Evolutionary conservation across 768 basidiomycete genomes (phyloP).

Genomic region (Fomitopsis pulvina): DNA sequence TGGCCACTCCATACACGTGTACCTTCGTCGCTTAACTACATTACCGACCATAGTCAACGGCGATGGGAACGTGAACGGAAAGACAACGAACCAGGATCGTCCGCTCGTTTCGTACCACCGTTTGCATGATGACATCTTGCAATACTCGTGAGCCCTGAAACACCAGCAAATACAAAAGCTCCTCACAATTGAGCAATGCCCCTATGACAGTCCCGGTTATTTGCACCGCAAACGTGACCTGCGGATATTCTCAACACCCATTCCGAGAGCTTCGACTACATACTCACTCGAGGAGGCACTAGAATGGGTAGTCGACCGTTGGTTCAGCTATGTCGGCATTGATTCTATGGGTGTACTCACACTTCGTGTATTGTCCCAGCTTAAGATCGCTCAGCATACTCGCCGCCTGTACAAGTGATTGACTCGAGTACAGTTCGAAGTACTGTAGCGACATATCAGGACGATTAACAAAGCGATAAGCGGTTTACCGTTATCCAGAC

Average conservation of each 20-base stretch:
- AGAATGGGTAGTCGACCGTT: neutral
- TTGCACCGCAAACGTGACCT: slow-evolving; percentile 40
- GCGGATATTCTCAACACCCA: neutral
- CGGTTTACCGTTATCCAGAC: too few species aligned
- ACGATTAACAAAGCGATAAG: too few species aligned
- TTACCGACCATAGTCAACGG: neutral
- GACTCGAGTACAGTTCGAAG: slow-evolving; percentile 6
- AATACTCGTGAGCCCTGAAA: neutral
- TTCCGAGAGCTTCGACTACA: neutral
- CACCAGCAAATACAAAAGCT: neutral
- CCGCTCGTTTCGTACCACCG: slow-evolving; percentile 28
- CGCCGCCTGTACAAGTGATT: slow-evolving; percentile 28
- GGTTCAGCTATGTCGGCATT: neutral
- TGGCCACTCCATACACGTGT: slow-evolving; percentile 46
- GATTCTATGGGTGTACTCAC: slow-evolving; percentile 14
- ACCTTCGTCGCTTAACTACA: slow-evolving; percentile 38
- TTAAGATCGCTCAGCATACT: slow-evolving; percentile 41
- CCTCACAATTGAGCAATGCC: slow-evolving; percentile 31
- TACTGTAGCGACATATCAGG: too few species aligned
- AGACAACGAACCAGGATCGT: slow-evolving; percentile 28
- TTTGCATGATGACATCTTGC: slow-evolving; percentile 24
- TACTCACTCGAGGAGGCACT: slow-evolving; percentile 1
- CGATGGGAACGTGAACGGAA: neutral
- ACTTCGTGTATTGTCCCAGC: slow-evolving; percentile 8
- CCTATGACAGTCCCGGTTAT: slow-evolving; percentile 45